Conservation (phyloP, 768 basidiomycete species). For the Mycena chlorophos region DNA sequence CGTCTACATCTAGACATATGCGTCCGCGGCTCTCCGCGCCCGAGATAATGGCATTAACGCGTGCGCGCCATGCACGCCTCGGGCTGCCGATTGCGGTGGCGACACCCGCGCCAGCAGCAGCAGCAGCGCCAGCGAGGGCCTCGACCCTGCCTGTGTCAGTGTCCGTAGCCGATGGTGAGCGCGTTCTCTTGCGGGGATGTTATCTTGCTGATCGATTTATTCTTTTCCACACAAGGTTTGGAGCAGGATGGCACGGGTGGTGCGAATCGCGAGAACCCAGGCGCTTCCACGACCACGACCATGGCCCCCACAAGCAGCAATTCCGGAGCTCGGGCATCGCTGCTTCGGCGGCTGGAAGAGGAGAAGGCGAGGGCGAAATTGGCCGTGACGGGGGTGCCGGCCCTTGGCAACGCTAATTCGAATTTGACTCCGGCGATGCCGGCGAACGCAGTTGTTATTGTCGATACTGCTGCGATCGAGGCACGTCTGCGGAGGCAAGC, state of each 20-base stretch:
- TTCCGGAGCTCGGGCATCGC: slow-evolving; percentile 39
- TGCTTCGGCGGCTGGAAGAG: slow-evolving; percentile 44
- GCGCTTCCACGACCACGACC: no score
- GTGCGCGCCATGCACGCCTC: slow-evolving; percentile 22
- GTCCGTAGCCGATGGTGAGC: no score
- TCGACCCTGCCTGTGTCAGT: no score
- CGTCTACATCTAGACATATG: background rate
- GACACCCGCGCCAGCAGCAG: background rate
- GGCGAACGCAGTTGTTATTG: background rate
- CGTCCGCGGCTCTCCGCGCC: slow-evolving; percentile 14
- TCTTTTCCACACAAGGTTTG: slow-evolving; percentile 14
- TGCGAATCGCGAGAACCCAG: no score
- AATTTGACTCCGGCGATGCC: background rate
- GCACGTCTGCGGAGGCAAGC: slow-evolving; percentile 48
- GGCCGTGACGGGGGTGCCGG: no score
- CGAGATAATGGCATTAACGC: slow-evolving; percentile 33
- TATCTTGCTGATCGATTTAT: background rate
- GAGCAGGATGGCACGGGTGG: slow-evolving; percentile 18
- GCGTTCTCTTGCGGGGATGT: slow-evolving; percentile 12
- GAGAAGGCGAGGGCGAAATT: slow-evolving; percentile 39
- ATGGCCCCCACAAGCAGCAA: no score
- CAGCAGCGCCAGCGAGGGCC: no score
- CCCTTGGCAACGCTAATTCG: background rate
- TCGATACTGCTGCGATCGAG: slow-evolving; percentile 33
- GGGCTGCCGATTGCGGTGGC: background rate